Evolutionary conservation across 2,329 filamentous ascomycete genomes (phyloP).

Genomic region (Cladobotryum mycophilum): DNA sequence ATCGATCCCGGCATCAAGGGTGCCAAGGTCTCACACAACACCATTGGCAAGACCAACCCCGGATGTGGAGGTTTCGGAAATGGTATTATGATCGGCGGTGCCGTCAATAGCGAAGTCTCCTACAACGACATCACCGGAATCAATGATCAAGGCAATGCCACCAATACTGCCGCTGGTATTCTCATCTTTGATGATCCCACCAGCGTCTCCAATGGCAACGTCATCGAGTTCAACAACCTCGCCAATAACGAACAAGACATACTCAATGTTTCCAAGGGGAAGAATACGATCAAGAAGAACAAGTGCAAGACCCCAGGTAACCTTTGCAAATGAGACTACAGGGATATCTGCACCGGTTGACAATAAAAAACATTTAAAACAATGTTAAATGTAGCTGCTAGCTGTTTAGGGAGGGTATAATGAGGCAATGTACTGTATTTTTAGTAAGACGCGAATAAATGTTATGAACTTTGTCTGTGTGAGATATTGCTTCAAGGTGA

Average conservation of each 20-base stretch:
- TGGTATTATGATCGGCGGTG: conserved; percentile 18
- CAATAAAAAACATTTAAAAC: too few species aligned
- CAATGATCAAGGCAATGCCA: not conserved
- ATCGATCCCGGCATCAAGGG: conserved; percentile 27
- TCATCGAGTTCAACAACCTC: not conserved
- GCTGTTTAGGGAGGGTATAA: too few species aligned
- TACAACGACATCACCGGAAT: not conserved
- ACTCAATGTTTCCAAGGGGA: not conserved
- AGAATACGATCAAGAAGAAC: not conserved
- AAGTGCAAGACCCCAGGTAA: not conserved
- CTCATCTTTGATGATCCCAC: not conserved
- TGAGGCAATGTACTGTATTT: too few species aligned
- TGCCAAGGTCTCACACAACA: conserved; percentile 25
- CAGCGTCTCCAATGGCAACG: too few species aligned
- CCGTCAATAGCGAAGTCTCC: conserved; percentile 16
- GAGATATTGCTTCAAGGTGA: too few species aligned
- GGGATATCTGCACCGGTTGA: too few species aligned
- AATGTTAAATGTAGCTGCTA: too few species aligned
- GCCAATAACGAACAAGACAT: not conserved
- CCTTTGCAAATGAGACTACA: not conserved
- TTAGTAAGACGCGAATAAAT: too few species aligned
- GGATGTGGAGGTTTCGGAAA: too few species aligned
- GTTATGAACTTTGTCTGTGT: too few species aligned
- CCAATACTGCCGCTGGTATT: not conserved
- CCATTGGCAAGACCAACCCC: too few species aligned